Conservation (phyloP, 805 yeast genomes). For the Zygotorulaspora florentina region DNA sequence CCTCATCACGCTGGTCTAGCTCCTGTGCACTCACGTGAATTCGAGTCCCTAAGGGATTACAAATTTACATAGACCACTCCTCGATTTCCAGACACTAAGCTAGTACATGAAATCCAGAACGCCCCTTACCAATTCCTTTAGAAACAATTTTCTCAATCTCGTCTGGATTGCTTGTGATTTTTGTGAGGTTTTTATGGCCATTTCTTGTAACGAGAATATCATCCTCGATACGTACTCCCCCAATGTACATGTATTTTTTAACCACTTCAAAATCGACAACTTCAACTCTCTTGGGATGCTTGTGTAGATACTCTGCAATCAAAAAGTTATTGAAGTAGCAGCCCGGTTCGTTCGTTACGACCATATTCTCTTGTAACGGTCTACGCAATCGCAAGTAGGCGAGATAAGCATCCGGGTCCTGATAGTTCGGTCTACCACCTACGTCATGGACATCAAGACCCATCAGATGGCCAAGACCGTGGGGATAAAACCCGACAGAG, state of each 20-base stretch:
- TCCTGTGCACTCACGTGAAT: too few relatives aligned
- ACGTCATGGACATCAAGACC: constrained; percentile 98
- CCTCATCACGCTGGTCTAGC: too few relatives aligned
- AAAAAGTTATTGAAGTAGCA: constrained; percentile 83
- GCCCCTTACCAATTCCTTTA: constrained; percentile 60
- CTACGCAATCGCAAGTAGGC: constrained; percentile 79
- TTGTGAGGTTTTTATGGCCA: constrained; percentile 80
- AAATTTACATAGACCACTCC: too few relatives aligned
- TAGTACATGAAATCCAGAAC: constrained; percentile 58
- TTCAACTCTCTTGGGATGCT: constrained; percentile 42
- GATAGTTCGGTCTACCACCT: constrained; percentile 82
- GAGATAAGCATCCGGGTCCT: constrained; percentile 74
- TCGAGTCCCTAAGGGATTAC: too few relatives aligned
- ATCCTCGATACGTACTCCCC: constrained; percentile 98
- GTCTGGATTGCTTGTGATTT: constrained; percentile 77
- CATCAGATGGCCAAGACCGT: constrained; percentile 88
- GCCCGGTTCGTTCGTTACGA: constrained; percentile 94
- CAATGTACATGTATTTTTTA: constrained; percentile 77
- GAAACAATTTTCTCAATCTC: constrained; percentile 76
- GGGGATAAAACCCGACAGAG: constrained; percentile 84
- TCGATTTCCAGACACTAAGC: too few relatives aligned
- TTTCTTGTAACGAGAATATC: constrained; percentile 72
- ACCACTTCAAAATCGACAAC: constrained; percentile 63
- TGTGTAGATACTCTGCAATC: constrained; percentile 56
- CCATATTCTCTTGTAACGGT: constrained; percentile 67